A percentile compares a stretch with the other conserved stretches of the same genome.
phyloP scores from a whole-genome alignment of 305 asterid species.

The Solanum hybrid region DNA sequence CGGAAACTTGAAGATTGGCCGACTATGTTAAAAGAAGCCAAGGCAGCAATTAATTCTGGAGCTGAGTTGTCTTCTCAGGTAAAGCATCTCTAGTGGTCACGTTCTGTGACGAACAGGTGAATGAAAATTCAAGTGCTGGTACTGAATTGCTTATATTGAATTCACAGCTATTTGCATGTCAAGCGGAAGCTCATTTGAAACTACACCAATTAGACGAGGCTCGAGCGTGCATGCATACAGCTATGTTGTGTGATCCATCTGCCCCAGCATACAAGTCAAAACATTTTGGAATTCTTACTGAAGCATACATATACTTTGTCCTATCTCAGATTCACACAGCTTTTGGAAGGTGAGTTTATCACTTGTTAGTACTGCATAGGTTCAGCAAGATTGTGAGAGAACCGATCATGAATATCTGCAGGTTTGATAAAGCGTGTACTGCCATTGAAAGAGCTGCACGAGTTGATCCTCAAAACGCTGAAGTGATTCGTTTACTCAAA shows the following conservation, averaged over 20 bases:
- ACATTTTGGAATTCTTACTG: conserved; percentile 56
- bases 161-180: too few relatives aligned
- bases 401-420: conserved; percentile 18
- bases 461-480: conserved; percentile 48
- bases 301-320: conserved; percentile 56
- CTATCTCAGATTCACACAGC: conserved; percentile 59
- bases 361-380: neutral
- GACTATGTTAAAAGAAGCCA: conserved; percentile 52
- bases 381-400: conserved; percentile 2
- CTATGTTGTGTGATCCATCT: conserved; percentile 24
- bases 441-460: conserved; percentile 51
- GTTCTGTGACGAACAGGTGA: neutral
- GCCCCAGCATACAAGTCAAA: conserved; percentile 19
- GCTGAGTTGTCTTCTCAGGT: conserved; percentile 85
- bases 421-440: conserved; percentile 59
- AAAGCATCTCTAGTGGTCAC: neutral
- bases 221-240: conserved; percentile 25
- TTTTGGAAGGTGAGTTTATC: conserved; percentile 49
- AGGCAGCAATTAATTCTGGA: conserved; percentile 64
- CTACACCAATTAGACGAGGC: conserved; percentile 63
- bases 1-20: conserved; percentile 66
- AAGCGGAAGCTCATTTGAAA: conserved; percentile 31
- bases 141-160: conserved; percentile 19
- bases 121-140: neutral
- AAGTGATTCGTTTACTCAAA: conserved; percentile 35